Conservation (phyloP, 345 rosid genomes). For the Populus nigra region DNA sequence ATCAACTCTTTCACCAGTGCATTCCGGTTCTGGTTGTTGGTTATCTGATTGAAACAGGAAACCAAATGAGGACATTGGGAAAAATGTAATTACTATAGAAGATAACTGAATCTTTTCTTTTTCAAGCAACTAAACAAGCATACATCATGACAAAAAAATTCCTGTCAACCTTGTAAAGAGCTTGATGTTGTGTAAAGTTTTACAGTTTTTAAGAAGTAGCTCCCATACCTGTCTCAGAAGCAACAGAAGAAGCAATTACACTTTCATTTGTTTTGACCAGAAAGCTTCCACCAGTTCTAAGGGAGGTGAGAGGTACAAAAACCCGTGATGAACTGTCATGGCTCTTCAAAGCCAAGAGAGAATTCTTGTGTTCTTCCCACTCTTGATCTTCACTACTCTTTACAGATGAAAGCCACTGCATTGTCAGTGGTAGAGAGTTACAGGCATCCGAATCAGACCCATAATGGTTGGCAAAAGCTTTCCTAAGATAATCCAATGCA, state of each 20-base stretch:
- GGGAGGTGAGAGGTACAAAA: slow-evolving; percentile 46
- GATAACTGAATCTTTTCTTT: neutral
- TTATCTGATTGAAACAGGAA: slow-evolving; percentile 35
- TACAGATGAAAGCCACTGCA: slow-evolving; percentile 62
- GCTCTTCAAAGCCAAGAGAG: slow-evolving; percentile 41
- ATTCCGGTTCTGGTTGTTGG: slow-evolving; percentile 38
- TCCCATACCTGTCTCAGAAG: slow-evolving; percentile 2
- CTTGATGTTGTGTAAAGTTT: no score
- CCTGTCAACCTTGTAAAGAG: no score
- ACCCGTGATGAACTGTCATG: slow-evolving; percentile 46
- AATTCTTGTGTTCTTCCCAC: slow-evolving; percentile 69
- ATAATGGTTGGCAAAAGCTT: slow-evolving; percentile 56
- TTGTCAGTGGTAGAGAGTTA: slow-evolving; percentile 50
- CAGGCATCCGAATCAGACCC: slow-evolving; percentile 54
- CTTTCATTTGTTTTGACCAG: slow-evolving; percentile 27
- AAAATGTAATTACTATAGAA: no score
- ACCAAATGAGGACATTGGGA: neutral
- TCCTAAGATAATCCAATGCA: slow-evolving; percentile 62
- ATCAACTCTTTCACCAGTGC: slow-evolving; percentile 64
- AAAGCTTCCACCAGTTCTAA: slow-evolving; percentile 78
- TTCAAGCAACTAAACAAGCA: neutral
- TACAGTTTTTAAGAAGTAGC: no score
- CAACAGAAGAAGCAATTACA: slow-evolving; percentile 21
- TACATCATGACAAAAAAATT: neutral
- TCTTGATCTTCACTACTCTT: slow-evolving; percentile 50